Percentiles rank a stretch among this genome's conserved stretches.
Evolutionary conservation across 1,139 yeast genomes (phyloP).

Genomic region (Kodamaea sp.): DNA sequence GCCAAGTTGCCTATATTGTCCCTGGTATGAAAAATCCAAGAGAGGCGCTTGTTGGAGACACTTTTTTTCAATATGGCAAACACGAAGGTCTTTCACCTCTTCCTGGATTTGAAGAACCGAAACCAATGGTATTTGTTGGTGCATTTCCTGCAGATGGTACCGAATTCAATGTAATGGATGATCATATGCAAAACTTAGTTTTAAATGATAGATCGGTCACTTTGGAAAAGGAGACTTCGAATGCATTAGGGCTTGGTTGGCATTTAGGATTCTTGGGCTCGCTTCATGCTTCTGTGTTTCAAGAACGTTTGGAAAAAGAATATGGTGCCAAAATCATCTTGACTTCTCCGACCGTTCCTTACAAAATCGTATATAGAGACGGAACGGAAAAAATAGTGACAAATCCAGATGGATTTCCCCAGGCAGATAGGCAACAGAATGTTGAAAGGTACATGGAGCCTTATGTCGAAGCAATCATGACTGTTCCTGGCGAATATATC

Average conservation of each 20-base stretch:
- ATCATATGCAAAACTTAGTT: constrained; percentile 81
- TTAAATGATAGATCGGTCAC: constrained; percentile 90
- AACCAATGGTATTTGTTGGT: constrained; percentile 98
- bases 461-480: constrained; percentile 84
- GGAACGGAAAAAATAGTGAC: constrained; percentile 67
- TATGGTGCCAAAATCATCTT: constrained; percentile 90
- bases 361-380: constrained; percentile 61
- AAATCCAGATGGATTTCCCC: constrained; percentile 93
- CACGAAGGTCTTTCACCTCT: constrained; percentile 64
- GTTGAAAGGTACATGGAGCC: constrained; percentile 77
- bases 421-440: constrained; percentile 37
- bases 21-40: constrained; percentile 89
- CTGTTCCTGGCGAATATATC: constrained; percentile 83
- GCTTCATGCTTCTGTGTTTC: constrained; percentile 90
- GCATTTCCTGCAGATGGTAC: constrained; percentile 97
- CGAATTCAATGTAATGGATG: constrained; percentile 86
- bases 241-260: constrained; percentile 97
- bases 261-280: constrained; percentile 93
- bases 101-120: constrained; percentile 94
- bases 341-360: constrained; percentile 96
- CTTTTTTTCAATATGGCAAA: constrained; percentile 68
- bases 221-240: constrained; percentile 84
- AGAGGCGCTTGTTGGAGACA: constrained; percentile 91
- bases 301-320: constrained; percentile 86
- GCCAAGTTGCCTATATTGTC: constrained; percentile 90